Conservation (phyloP, 345 rosid species). For the Citrus hindsii region DNA sequence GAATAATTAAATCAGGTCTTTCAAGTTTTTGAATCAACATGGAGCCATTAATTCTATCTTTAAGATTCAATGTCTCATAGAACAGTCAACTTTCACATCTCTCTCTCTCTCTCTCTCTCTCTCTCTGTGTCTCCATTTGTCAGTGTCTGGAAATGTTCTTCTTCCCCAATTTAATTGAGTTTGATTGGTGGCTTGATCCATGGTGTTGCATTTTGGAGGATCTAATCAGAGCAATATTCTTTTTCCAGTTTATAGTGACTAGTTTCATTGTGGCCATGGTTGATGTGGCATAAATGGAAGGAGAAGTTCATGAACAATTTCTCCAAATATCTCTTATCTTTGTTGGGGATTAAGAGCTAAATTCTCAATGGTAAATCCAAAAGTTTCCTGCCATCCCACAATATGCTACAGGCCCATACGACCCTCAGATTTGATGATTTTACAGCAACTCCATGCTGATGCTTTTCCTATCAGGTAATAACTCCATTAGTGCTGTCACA, state of each 20-base stretch:
- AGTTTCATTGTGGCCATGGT: constrained; percentile 28
- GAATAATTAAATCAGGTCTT: neutral
- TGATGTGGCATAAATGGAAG: constrained; percentile 50
- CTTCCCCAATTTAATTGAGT: neutral
- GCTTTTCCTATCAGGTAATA: constrained; percentile 80
- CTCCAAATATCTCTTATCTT: constrained; percentile 30
- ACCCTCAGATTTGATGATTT: constrained; percentile 69
- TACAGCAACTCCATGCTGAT: constrained; percentile 72
- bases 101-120: neutral
- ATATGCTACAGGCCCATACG: constrained; percentile 69
- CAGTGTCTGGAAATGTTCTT: neutral
- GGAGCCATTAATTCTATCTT: neutral
- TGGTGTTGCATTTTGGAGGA: neutral
- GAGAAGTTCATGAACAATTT: constrained; percentile 17
- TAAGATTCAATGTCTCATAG: neutral
- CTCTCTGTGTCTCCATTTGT: neutral
- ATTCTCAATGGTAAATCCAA: constrained; percentile 48
- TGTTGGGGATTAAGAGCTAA: constrained; percentile 43
- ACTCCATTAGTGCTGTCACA: constrained; percentile 3
- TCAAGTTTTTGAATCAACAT: neutral
- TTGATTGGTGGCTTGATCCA: neutral
- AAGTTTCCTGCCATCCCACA: constrained; percentile 43
- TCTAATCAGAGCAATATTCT: constrained; percentile 7
- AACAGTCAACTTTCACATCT: neutral
- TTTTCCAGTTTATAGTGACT: constrained; percentile 20